Conservation (phyloP, 805 yeast species). For the Saccharomycopsis synnaedendra region DNA sequence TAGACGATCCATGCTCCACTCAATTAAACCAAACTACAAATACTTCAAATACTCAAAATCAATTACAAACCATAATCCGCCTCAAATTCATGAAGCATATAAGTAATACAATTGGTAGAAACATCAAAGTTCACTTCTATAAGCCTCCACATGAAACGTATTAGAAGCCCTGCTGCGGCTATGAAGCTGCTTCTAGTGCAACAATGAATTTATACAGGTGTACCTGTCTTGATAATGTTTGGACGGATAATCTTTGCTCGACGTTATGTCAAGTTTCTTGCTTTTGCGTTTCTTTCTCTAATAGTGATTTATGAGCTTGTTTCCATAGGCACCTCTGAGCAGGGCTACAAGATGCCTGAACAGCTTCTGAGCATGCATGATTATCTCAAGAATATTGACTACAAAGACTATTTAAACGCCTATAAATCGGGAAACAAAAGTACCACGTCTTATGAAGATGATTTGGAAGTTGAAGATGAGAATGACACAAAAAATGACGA, state of each 20-base stretch:
- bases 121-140: no score
- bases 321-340: neutral
- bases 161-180: no score
- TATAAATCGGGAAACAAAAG: neutral
- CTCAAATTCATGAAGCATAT: no score
- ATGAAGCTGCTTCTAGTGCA: no score
- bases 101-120: no score
- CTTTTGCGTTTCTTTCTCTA: neutral
- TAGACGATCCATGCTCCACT: no score
- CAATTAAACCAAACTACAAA: no score
- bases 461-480: neutral
- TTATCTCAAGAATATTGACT: conserved; percentile 7
- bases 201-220: no score
- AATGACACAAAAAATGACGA: neutral
- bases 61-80: no score
- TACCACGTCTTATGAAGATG: neutral
- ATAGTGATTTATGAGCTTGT: neutral
- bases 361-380: conserved; percentile 1
- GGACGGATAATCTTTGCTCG: neutral
- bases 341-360: neutral
- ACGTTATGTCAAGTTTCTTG: conserved; percentile 7
- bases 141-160: no score
- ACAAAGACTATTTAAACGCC: neutral
- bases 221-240: no score
- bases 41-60: no score